Evolutionary conservation across 257 asterid genomes (phyloP).

Genomic region (Oldenlandia corymbosa): DNA sequence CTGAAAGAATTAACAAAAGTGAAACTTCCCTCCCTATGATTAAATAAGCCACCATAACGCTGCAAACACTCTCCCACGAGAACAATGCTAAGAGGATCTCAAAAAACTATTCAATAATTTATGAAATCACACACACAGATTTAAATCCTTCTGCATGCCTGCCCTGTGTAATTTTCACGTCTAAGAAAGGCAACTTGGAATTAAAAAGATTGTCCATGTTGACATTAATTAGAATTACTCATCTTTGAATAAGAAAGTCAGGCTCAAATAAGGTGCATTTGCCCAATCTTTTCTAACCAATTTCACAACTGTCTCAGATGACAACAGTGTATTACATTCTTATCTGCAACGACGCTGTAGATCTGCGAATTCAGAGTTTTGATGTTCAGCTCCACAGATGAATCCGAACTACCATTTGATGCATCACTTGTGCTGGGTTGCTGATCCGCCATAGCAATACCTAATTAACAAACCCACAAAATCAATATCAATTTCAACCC

Average conservation of each 20-base stretch:
- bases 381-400: constrained; percentile 65
- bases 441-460: constrained; percentile 58
- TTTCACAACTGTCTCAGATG: neutral
- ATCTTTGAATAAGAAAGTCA: neutral
- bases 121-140: too few relatives aligned
- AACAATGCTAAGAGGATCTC: neutral
- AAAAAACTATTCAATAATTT: too few relatives aligned
- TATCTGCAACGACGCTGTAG: constrained; percentile 55
- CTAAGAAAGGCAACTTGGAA: neutral
- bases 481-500: neutral
- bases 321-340: constrained; percentile 36
- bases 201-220: neutral
- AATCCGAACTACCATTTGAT: constrained; percentile 46
- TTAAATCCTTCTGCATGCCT: neutral
- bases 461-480: constrained; percentile 11
- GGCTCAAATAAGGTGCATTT: neutral
- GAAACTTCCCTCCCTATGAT: neutral
- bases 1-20: neutral
- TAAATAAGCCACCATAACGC: neutral
- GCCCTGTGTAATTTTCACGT: neutral
- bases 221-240: neutral
- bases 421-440: constrained; percentile 42
- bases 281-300: too few relatives aligned
- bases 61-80: neutral
- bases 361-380: constrained; percentile 79